Evolutionary conservation across 495 filamentous ascomycete species (phyloP).

Genomic region (Neurospora sp.): DNA sequence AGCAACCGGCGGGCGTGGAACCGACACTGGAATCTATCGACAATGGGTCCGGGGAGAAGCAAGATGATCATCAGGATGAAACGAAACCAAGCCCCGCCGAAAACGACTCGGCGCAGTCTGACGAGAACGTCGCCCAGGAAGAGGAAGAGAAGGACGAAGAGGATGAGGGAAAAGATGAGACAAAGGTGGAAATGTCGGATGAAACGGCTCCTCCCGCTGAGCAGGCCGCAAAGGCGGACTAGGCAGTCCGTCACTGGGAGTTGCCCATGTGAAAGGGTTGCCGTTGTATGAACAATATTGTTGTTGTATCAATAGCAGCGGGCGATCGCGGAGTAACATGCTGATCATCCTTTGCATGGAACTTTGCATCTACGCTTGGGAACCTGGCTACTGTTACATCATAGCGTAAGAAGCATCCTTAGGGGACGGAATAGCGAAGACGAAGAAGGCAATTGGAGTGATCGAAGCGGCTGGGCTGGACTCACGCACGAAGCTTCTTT

Average conservation of each 20-base stretch:
- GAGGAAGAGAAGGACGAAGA: conserved; percentile 11
- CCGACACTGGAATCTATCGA: not conserved
- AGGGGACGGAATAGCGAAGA: conserved; percentile 4
- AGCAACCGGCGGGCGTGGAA: not conserved
- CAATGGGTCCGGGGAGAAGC: not conserved
- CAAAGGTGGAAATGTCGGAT: conserved; percentile 2
- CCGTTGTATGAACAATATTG: not conserved
- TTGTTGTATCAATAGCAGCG: no score
- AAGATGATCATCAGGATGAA: not conserved
- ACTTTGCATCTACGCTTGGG: no score
- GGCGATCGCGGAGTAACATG: no score
- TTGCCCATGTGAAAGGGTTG: not conserved
- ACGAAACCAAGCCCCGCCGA: not conserved
- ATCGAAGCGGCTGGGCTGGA: not conserved
- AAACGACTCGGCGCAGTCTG: not conserved
- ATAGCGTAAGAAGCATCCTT: not conserved
- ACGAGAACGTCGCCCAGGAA: not conserved
- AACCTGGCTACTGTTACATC: not conserved
- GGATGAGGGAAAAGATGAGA: conserved; percentile 9
- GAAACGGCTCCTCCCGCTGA: not conserved
- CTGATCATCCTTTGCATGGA: no score
- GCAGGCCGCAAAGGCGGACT: no score
- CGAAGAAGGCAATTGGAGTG: not conserved
- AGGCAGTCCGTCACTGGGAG: not conserved
- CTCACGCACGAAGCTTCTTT: not conserved